Evolutionary conservation across 106 monocot genomes (phyloP).

Genomic region (Dendrobium catenatum): DNA sequence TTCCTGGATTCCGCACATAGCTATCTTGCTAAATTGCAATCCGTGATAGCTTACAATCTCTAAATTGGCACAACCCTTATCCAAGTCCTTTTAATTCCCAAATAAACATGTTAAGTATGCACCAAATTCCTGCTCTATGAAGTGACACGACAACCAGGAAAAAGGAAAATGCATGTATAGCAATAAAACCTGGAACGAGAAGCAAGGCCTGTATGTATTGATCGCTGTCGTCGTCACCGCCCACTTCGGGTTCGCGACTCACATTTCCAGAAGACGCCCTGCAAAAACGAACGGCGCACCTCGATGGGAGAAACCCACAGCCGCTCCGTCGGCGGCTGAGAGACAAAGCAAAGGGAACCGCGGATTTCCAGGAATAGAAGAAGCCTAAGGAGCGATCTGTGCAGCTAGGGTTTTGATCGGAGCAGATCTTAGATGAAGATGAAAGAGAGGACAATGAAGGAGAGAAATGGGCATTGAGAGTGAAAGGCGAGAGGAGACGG

Average conservation of each 20-base stretch:
- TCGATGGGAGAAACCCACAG: neutral
- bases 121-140: neutral
- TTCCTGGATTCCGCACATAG: no score
- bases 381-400: neutral
- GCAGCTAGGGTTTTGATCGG: conserved; percentile 5
- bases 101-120: neutral
- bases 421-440: neutral
- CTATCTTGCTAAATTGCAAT: no score
- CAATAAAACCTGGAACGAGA: conserved; percentile 36
- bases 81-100: neutral
- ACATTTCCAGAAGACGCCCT: conserved; percentile 13
- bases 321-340: neutral
- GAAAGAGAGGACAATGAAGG: neutral
- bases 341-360: neutral
- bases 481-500: neutral
- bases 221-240: conserved; percentile 22
- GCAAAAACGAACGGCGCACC: conserved; percentile 7
- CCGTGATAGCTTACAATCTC: neutral
- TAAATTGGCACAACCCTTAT: neutral
- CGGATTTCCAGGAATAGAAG: conserved; percentile 2
- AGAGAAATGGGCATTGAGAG: neutral
- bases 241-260: neutral
- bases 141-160: neutral
- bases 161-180: neutral
- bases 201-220: conserved; percentile 43